A percentile compares a stretch with the other conserved stretches of the same genome.
These are phyloP conservation scores for Gelatoporia subvermispora DNA, from an alignment of 768 basidiomycete genomes.

Conservation along the genomic window DNA sequence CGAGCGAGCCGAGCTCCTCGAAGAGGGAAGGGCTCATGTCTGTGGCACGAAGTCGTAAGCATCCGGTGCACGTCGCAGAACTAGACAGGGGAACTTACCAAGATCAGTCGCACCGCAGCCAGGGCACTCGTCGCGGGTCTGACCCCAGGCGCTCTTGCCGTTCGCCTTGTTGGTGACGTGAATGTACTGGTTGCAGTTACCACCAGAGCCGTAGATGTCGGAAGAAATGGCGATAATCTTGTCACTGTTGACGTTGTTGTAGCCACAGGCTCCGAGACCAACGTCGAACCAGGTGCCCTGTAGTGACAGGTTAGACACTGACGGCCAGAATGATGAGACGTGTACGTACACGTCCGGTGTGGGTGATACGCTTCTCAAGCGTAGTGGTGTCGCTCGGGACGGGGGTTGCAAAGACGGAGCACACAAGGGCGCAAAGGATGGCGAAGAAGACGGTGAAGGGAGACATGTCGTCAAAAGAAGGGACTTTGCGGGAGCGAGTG, in stretches of 20 bases:
- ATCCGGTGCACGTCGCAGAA: not conserved
- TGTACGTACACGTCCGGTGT: conserved; percentile 49
- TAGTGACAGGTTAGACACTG: conserved; percentile 1
- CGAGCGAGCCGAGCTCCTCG: conserved; percentile 42
- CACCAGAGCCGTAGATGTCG: conserved; percentile 46
- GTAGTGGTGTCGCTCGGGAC: conserved; percentile 31
- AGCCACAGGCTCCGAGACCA: conserved; percentile 62
- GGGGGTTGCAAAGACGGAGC: conserved; percentile 42
- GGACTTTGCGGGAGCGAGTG: conserved; percentile 8
- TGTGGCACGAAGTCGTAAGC: conserved; percentile 21
- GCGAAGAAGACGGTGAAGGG: conserved; percentile 32
- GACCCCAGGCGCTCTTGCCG: conserved; percentile 44
- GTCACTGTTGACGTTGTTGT: conserved; percentile 41
- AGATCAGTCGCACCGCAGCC: conserved; percentile 49
- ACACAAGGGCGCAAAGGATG: conserved; percentile 38
- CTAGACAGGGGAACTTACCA: conserved; percentile 37
- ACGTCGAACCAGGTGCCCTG: conserved; percentile 69
- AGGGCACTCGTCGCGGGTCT: conserved; percentile 54
- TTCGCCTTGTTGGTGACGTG: conserved; percentile 55
- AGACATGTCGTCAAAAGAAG: conserved; percentile 30
- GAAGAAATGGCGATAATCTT: conserved; percentile 60
- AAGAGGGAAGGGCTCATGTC: conserved; percentile 68
- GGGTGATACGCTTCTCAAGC: conserved; percentile 50
- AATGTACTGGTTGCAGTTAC: conserved; percentile 63
- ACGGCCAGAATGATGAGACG: not conserved